Conservation (phyloP, 495 filamentous ascomycete species). For the Talaromyces wortmannii region DNA sequence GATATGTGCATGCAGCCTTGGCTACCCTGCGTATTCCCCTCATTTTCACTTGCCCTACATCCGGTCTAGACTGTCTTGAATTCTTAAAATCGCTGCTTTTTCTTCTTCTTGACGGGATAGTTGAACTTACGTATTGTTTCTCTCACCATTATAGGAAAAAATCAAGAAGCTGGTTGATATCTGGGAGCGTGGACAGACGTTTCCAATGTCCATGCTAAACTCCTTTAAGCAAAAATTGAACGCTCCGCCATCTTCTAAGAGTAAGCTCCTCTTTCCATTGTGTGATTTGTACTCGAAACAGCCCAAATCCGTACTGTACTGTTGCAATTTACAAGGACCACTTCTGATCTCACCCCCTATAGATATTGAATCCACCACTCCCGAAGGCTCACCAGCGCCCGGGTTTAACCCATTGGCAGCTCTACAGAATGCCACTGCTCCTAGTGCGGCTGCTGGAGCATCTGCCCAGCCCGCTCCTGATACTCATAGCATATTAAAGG, state of each 20-base stretch:
- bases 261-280: slow-evolving; percentile 46
- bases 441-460: slow-evolving; percentile 20
- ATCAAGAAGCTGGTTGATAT: slow-evolving; percentile 95
- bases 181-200: slow-evolving; percentile 93
- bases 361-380: slow-evolving; percentile 69
- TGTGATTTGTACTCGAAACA: background rate
- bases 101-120: slow-evolving; percentile 20
- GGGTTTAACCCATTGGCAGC: slow-evolving; percentile 30
- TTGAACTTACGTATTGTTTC: slow-evolving; percentile 43
- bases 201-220: slow-evolving; percentile 73
- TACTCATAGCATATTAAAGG: slow-evolving; percentile 70
- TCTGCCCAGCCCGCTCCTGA: slow-evolving; percentile 37
- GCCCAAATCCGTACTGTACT: background rate
- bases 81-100: slow-evolving; percentile 6
- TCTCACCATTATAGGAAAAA: slow-evolving; percentile 69
- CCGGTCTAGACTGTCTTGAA: background rate
- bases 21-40: background rate
- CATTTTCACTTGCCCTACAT: background rate
- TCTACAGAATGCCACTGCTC: background rate
- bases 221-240: slow-evolving; percentile 82
- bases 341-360: slow-evolving; percentile 21
- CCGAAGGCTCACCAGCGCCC: slow-evolving; percentile 68
- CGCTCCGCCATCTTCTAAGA: slow-evolving; percentile 43
- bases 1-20: background rate
- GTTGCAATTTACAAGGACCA: slow-evolving; percentile 9